A percentile compares a stretch with the other conserved stretches of the same genome.
These are phyloP conservation scores for Thymus mandschuricus DNA, from an alignment of 257 asterid species.

Conservation along the genomic window DNA sequence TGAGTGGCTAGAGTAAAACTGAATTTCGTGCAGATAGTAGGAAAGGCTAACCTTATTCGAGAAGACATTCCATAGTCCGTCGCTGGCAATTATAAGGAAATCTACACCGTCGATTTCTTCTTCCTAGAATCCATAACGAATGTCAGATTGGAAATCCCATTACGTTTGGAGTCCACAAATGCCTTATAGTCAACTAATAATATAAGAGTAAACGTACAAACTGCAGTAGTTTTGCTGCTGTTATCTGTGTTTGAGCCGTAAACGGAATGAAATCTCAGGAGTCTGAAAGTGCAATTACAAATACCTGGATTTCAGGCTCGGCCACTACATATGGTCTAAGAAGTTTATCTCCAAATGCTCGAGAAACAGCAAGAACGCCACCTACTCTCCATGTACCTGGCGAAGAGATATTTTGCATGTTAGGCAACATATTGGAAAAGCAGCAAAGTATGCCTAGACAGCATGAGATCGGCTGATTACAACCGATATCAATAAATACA, in stretches of 20 bases:
- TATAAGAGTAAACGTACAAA: constrained; percentile 4
- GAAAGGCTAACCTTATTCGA: constrained; percentile 63
- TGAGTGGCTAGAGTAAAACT: not conserved
- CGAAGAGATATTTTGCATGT: constrained; percentile 18
- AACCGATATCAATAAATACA: not conserved
- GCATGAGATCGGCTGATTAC: not conserved
- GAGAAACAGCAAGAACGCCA: constrained; percentile 91
- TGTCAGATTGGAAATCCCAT: not conserved
- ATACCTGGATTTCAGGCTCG: constrained; percentile 79
- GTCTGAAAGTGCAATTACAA: not conserved
- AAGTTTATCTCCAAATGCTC: constrained; percentile 81
- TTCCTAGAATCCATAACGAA: constrained; percentile 45
- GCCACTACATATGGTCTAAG: constrained; percentile 73
- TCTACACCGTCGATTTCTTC: constrained; percentile 69
- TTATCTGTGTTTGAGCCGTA: not conserved
- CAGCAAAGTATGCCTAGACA: not conserved
- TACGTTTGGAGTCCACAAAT: not conserved
- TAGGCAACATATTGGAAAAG: not conserved
- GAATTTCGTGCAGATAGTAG: not conserved
- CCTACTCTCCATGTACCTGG: constrained; percentile 87
- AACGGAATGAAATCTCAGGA: constrained; percentile 14
- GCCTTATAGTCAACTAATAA: too few species aligned
- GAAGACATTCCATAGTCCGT: constrained; percentile 83
- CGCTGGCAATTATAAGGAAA: constrained; percentile 77
- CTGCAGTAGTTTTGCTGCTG: not conserved